Percentiles rank a stretch among this genome's conserved stretches.
Evolutionary conservation across 768 basidiomycete species (phyloP).

Genomic region (Pluteus cervinus): DNA sequence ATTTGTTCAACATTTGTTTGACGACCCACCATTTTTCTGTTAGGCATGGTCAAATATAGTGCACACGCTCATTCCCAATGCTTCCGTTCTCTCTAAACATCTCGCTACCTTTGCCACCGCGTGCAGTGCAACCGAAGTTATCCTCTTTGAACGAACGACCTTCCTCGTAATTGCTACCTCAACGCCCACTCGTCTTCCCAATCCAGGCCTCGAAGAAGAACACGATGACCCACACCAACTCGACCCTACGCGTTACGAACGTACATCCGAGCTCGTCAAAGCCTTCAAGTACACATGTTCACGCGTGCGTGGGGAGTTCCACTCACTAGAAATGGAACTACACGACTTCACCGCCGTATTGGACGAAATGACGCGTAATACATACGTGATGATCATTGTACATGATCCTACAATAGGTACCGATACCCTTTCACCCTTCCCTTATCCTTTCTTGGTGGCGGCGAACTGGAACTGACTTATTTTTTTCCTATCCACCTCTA

Average conservation of each 20-base stretch:
- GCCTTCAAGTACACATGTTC: conserved; percentile 91
- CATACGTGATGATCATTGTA: conserved; percentile 86
- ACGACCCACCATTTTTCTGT: neutral
- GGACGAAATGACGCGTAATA: conserved; percentile 90
- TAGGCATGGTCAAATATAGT: conserved; percentile 99
- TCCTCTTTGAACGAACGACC: conserved; percentile 95
- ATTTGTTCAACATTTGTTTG: too few relatives aligned
- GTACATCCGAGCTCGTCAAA: conserved; percentile 91
- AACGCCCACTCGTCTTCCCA: conserved; percentile 20
- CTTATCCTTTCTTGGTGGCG: neutral
- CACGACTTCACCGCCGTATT: conserved; percentile 84
- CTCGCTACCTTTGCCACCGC: conserved; percentile 81
- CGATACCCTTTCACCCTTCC: conserved; percentile 13
- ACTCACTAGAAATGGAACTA: conserved; percentile 81
- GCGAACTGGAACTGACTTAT: conserved; percentile 4
- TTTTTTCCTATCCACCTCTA: conserved; percentile 20
- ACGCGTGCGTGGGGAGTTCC: conserved; percentile 79
- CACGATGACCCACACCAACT: conserved; percentile 38
- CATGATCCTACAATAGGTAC: conserved; percentile 85
- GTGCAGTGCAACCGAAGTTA: conserved; percentile 88
- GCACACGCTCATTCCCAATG: conserved; percentile 94
- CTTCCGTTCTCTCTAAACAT: conserved; percentile 81
- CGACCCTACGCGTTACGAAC: conserved; percentile 72
- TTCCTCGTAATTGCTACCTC: conserved; percentile 96
- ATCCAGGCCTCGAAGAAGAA: conserved; percentile 14